phyloP scores from a whole-genome alignment of 345 rosid genomes.

The Sonneratia alba region DNA sequence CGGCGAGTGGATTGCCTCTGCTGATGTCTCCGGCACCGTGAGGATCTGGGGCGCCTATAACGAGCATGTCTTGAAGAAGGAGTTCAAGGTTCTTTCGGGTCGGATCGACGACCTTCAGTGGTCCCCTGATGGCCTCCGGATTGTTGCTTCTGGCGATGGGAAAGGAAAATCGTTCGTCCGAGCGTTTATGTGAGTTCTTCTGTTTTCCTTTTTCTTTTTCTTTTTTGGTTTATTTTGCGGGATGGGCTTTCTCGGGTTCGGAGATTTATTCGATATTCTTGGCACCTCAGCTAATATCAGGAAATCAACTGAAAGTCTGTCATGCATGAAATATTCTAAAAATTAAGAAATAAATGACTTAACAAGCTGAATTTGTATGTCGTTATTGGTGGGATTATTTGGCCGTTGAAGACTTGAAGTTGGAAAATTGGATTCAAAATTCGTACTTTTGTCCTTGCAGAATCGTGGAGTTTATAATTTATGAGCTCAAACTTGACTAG shows the following conservation, averaged over 20 bases:
- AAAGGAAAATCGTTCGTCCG: constrained; percentile 92
- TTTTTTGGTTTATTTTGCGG: too few relatives aligned
- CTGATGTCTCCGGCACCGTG: constrained; percentile 76
- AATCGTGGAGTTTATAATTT: neutral
- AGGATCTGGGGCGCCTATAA: constrained; percentile 87
- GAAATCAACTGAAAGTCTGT: neutral
- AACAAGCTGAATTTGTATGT: neutral
- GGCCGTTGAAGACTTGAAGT: neutral
- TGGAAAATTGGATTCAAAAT: neutral
- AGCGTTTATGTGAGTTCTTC: constrained; percentile 70
- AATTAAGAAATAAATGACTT: neutral
- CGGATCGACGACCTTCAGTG: constrained; percentile 99
- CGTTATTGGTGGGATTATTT: neutral
- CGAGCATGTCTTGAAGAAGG: constrained; percentile 85
- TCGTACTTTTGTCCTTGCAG: neutral
- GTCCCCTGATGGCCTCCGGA: constrained; percentile 91
- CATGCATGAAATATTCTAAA: neutral
- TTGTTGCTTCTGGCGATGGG: constrained; percentile 95
- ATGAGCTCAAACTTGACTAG: neutral
- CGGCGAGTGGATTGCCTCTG: constrained; percentile 99
- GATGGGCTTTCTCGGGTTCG: neutral
- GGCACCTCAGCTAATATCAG: too few relatives aligned
- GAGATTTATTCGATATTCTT: neutral
- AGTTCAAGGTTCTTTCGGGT: constrained; percentile 80
- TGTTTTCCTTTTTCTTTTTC: too few relatives aligned